Percentiles rank a stretch among this genome's conserved stretches.
phyloP scores from a whole-genome alignment of 2,329 filamentous ascomycete species.

The Neofusicoccum cordaticola region DNA sequence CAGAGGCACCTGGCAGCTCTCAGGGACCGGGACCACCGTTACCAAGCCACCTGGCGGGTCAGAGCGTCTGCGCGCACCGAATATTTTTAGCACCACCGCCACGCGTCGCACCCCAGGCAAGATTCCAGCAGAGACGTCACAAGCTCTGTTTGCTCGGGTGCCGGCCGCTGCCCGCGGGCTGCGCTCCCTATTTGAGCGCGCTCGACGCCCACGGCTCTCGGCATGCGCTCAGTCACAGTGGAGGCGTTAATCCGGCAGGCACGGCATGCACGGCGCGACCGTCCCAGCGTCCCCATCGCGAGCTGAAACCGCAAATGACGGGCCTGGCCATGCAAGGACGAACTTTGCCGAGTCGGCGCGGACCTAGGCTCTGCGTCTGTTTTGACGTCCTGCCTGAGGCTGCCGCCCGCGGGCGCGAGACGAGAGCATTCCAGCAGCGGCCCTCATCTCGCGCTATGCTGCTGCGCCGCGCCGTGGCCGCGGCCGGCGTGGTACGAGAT shows the following conservation, averaged over 20 bases:
- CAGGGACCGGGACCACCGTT: conserved; percentile 4
- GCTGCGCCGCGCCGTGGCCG: not conserved
- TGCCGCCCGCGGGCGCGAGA: not conserved
- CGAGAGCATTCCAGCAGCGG: not conserved
- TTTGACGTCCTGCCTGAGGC: not conserved
- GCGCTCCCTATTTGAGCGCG: not conserved
- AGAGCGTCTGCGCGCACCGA: not conserved
- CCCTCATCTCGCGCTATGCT: not conserved
- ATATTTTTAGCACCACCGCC: conserved; percentile 13
- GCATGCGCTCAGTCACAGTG: not conserved
- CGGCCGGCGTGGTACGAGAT: not conserved
- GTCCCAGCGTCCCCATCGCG: conserved; percentile 1
- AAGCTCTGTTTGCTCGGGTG: not conserved
- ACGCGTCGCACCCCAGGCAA: not conserved
- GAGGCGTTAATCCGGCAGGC: not conserved
- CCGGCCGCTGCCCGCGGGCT: not conserved
- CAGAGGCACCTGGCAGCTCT: conserved; percentile 6
- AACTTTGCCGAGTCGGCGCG: not conserved
- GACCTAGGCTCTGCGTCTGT: not conserved
- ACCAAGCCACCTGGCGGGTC: conserved; percentile 3
- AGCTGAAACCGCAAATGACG: conserved; percentile 7
- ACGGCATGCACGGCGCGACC: not conserved
- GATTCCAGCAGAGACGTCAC: not conserved
- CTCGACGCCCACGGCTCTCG: not conserved
- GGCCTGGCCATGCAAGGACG: conserved; percentile 2